Percentiles rank a stretch among this genome's conserved stretches.
Conservation (phyloP, 2,329 filamentous ascomycete species). For the Stachybotrys echinatus region DNA sequence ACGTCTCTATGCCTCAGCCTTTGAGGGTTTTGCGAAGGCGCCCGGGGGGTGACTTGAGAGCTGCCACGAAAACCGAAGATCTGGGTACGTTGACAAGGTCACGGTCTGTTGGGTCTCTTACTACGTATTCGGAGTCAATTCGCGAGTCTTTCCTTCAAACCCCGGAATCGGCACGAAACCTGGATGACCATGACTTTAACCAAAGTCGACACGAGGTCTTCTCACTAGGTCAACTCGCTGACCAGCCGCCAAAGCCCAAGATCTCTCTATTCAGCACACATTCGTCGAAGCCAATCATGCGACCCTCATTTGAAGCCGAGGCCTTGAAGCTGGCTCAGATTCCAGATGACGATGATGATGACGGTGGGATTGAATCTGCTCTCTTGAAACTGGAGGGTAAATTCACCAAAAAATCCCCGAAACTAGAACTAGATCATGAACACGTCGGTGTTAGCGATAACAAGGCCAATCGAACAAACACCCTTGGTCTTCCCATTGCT, state of each 20-base stretch:
- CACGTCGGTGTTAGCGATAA: background rate
- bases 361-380: slow-evolving; percentile 89
- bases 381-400: slow-evolving; percentile 88
- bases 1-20: slow-evolving; percentile 39
- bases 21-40: slow-evolving; percentile 62
- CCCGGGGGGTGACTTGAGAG: slow-evolving; percentile 70
- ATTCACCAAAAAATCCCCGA: slow-evolving; percentile 53
- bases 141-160: slow-evolving; percentile 51
- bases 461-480: background rate
- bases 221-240: slow-evolving; percentile 54
- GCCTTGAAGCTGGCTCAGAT: slow-evolving; percentile 83
- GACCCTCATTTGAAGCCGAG: slow-evolving; percentile 80
- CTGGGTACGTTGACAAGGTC: slow-evolving; percentile 50
- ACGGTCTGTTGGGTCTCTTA: slow-evolving; percentile 54
- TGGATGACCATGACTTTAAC: slow-evolving; percentile 10
- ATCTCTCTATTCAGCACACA: slow-evolving; percentile 56
- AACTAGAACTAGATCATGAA: slow-evolving; percentile 20
- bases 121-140: slow-evolving; percentile 55
- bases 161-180: slow-evolving; percentile 11
- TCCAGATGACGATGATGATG: slow-evolving; percentile 75
- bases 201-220: slow-evolving; percentile 39
- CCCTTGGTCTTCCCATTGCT: background rate
- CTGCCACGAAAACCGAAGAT: slow-evolving; percentile 60
- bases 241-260: slow-evolving; percentile 38
- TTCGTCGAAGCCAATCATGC: slow-evolving; percentile 58